Percentiles rank a stretch among this genome's conserved stretches.
Evolutionary conservation across 441 rosid species (phyloP).

Genomic region (Adansonia rubrostipa): DNA sequence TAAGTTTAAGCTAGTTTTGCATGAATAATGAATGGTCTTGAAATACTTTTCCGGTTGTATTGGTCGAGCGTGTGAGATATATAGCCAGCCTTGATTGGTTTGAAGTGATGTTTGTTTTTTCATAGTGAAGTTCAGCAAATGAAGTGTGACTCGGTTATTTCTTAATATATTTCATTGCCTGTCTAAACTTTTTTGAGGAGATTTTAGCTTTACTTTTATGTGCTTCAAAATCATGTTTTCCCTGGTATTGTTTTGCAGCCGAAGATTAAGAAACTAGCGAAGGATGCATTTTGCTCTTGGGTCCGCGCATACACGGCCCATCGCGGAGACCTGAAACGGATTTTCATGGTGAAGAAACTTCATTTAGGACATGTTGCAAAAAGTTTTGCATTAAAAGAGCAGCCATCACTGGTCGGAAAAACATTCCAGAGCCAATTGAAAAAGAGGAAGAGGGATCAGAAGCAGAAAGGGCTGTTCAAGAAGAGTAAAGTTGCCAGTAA

Average conservation of each 20-base stretch:
- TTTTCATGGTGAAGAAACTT: constrained; percentile 87
- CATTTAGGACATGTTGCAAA: constrained; percentile 95
- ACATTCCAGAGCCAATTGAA: constrained; percentile 64
- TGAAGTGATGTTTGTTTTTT: background rate
- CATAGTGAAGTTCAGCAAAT: background rate
- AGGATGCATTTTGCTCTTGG: constrained; percentile 94
- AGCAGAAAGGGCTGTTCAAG: constrained; percentile 51
- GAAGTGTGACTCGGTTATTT: background rate
- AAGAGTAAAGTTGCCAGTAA: constrained; percentile 50
- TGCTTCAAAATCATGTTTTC: constrained; percentile 25
- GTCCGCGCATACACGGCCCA: constrained; percentile 89
- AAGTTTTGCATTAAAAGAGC: constrained; percentile 91
- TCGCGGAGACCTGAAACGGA: constrained; percentile 85
- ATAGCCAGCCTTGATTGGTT: background rate
- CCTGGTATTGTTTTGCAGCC: constrained; percentile 48
- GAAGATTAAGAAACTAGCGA: constrained; percentile 65
- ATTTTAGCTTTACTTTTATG: constrained; percentile 11
- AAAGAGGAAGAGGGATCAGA: constrained; percentile 83
- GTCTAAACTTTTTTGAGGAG: background rate
- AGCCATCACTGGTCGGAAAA: constrained; percentile 80
- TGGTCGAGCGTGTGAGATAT: background rate
- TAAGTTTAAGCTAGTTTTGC: constrained; percentile 10
- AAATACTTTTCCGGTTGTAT: background rate
- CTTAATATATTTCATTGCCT: background rate
- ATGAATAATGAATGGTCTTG: background rate